Evolutionary conservation across 2,329 filamentous ascomycete genomes (phyloP), one percentile per base, ranked within the genome.

Genomic region (Rhexocercosporidium sp.): DNA sequence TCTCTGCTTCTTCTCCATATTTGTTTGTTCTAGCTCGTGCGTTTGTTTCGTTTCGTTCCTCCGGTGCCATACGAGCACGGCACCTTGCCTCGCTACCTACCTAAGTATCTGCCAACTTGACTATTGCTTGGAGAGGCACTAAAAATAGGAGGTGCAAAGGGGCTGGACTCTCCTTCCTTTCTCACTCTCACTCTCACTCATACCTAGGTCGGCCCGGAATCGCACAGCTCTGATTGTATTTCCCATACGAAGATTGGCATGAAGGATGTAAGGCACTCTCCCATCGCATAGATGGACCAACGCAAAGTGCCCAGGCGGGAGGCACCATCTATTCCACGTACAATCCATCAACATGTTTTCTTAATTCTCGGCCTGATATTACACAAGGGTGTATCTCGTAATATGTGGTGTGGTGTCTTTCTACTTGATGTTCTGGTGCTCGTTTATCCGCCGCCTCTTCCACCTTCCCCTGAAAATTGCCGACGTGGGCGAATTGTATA

Each of bases 401-500:
- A 60, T 44, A 46, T 46, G 25, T 46, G 57, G n/a, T 5, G 22
- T 41, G 56, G 37, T 60, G 57, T n/a, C 18, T 25, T n/a, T 34
- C 25, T 46, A 46, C 25, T 29, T 60, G 16, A 25, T 31, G 39
- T 60, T 37, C 12, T 41, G 34, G 31, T 12, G 22, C 41, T 60
- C 39, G 22, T 60, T 60, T 44, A 60, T 46, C 41, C 57, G 39
- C 25, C 14, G n/a, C 39, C 16, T 14, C 5, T 20, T 39, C 34
- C 12, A 14, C 49, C 27, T 20, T 5, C 56, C 57, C 57, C 57
- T 60, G 57, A 47, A 31, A 57, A 57, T 60, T 47, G 39, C 41
- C 25, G 57, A 47, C 18, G 39, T 60, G 39, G 57, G 57, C 57
- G 39, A 47, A 60, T 60, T 60, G 39, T 60, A 46, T 22, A 47